Evolutionary conservation across 176 grass and related monocot species (phyloP).

Genomic region (Echinochloa phyllopogon): DNA sequence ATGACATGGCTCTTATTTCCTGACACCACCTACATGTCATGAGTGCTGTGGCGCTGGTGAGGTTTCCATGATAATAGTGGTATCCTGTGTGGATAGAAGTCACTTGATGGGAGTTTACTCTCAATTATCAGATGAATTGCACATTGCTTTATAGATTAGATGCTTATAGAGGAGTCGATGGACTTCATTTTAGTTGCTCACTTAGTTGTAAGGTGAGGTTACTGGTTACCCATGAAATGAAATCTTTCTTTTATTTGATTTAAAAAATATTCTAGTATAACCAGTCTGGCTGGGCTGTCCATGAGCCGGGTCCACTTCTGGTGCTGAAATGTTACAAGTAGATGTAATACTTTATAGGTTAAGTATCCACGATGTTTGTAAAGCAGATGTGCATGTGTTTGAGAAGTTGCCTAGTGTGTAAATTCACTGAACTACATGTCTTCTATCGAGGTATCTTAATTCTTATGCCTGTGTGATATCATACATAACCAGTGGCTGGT

Average conservation of each 20-base stretch:
- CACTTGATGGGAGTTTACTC: not conserved
- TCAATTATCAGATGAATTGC: not conserved
- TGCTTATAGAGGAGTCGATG: not conserved
- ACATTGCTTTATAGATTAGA: not conserved
- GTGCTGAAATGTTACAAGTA: constrained; percentile 4
- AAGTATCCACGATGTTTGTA: not conserved
- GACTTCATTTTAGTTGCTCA: not conserved
- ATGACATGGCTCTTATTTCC: not conserved
- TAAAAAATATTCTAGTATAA: not conserved
- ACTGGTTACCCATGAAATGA: not conserved
- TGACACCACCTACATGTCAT: not conserved
- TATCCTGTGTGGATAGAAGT: not conserved
- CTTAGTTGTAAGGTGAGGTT: not conserved
- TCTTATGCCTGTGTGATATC: not conserved
- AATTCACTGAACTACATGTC: not conserved
- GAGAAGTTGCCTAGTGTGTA: not conserved
- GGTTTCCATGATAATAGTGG: not conserved
- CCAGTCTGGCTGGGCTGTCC: not conserved
- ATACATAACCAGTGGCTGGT: not conserved
- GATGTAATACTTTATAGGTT: not conserved
- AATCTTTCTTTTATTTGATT: not conserved
- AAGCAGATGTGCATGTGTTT: not conserved
- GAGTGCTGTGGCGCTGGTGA: not conserved
- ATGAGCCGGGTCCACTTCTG: not conserved
- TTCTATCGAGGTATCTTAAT: not conserved